phyloP scores from a whole-genome alignment of 2,329 filamentous ascomycete species.

The Thelonectria blattea region DNA sequence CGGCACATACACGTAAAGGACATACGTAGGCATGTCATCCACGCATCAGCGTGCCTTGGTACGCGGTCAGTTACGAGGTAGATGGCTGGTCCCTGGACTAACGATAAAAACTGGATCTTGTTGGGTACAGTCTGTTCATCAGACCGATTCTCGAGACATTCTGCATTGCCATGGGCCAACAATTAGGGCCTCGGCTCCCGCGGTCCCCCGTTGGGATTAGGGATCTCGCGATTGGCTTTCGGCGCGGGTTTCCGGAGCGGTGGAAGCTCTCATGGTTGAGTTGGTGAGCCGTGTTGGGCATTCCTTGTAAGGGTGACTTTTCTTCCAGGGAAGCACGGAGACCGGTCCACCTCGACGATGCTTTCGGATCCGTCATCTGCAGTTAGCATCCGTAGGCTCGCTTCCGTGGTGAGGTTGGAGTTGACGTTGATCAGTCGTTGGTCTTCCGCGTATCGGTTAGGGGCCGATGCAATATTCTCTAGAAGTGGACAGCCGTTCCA shows the following conservation, averaged over 20 bases:
- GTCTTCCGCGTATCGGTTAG: neutral
- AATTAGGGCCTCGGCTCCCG: slow-evolving; percentile 2
- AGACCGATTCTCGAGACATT: neutral
- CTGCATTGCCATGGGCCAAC: neutral
- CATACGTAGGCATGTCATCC: neutral
- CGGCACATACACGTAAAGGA: neutral
- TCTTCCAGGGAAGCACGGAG: neutral
- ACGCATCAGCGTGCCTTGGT: neutral
- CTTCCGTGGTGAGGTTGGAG: neutral
- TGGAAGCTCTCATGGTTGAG: neutral
- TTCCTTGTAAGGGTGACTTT: neutral
- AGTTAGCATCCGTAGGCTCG: neutral
- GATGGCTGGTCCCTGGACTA: neutral
- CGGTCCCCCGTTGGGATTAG: neutral
- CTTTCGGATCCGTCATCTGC: neutral
- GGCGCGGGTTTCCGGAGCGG: neutral
- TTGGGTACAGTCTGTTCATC: neutral
- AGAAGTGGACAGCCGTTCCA: neutral
- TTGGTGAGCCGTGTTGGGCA: neutral
- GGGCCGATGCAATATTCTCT: neutral
- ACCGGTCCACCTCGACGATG: neutral
- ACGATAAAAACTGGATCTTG: slow-evolving; percentile 1
- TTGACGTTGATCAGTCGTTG: neutral
- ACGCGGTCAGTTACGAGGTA: neutral
- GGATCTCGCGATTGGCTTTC: slow-evolving; percentile 1